Evolutionary conservation across 768 basidiomycete genomes (phyloP), one percentile per base, ranked within the genome.

Genomic region (Psilocybe cyanescens): DNA sequence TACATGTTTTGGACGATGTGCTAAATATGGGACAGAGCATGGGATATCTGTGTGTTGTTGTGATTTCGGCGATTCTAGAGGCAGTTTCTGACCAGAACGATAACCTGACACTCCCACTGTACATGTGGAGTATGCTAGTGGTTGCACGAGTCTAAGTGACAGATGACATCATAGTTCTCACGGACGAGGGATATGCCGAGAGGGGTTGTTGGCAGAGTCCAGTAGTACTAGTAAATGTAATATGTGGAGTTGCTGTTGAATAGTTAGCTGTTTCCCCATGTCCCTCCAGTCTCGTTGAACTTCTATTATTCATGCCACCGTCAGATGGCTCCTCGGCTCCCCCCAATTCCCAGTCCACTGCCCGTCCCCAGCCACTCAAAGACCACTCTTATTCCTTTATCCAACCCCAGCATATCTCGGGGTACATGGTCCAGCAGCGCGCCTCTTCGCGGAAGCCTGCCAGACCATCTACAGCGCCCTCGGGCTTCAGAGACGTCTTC

Each of bases 61-160:
- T 76, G n/a, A 70, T 91, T 45, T 81, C 91, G 3, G 87, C 88
- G 2, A 72, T 93, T 46, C 81, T 99, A 65, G 97, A 99, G 76
- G 97, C 95, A 14, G 75, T 95, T 59, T 94, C 94, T 17, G 90
- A 90, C 71, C 97, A 99, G 77, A 99, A 99, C 75, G 97, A 99
- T 76, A 99, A 99, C 76, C 81, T 99, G 66, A 94, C 93, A 45
- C 79, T 99, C 63, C 97, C 97, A n/a, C 77, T 99, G 75, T 99
- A 91, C 74, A 88, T 96, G 80, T 99, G 95, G 95, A 91, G 92
- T 71, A 80, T 94, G 77, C 79, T 95, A 35, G 88, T 89, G 33
- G 75, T 95, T 53, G 79, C 82, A 35, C 73, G 71, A 53, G 72
- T 78, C 44, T 76, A 70, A 62, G 59, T 33, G 37, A 17, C 33